These are phyloP conservation scores for Dryadomyces quercivorus DNA, from an alignment of 2,329 filamentous ascomycete genomes.

Conservation along the genomic window DNA sequence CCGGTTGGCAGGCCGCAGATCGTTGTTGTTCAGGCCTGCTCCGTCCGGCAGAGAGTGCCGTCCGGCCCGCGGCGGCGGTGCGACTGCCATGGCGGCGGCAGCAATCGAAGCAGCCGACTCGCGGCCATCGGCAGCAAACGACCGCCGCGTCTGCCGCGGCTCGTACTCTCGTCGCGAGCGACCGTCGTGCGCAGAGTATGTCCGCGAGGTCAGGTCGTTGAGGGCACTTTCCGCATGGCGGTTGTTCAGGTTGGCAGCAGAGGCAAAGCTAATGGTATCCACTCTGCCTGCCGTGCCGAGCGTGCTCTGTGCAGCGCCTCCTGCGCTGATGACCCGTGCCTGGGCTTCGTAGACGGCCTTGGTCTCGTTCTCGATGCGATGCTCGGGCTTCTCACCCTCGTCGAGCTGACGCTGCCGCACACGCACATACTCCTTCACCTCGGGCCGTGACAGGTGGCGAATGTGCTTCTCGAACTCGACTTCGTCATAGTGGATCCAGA, in stretches of 20 bases:
- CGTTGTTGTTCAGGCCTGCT: constrained; percentile 15
- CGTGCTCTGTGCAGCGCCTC: constrained; percentile 12
- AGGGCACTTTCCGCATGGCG: constrained; percentile 9
- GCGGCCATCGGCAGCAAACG: constrained; percentile 12
- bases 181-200: neutral
- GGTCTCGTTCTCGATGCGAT: constrained; percentile 36
- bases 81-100: neutral
- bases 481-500: constrained; percentile 53
- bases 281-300: constrained; percentile 11
- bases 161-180: constrained; percentile 19
- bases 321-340: constrained; percentile 14
- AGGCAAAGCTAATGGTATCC: constrained; percentile 12
- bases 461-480: constrained; percentile 47
- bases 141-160: constrained; percentile 31
- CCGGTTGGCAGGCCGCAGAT: constrained; percentile 23
- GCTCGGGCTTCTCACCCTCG: constrained; percentile 33
- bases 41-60: constrained; percentile 23
- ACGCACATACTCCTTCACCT: constrained; percentile 53
- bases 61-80: constrained; percentile 13
- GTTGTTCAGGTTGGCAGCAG: constrained; percentile 8
- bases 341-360: constrained; percentile 39
- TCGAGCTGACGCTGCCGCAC: constrained; percentile 48
- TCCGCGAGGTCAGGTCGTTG: neutral
- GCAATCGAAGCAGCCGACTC: constrained; percentile 16
- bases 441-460: constrained; percentile 33